phyloP scores from a whole-genome alignment of 2,329 filamentous ascomycete species.

The Cercospora zeina region DNA sequence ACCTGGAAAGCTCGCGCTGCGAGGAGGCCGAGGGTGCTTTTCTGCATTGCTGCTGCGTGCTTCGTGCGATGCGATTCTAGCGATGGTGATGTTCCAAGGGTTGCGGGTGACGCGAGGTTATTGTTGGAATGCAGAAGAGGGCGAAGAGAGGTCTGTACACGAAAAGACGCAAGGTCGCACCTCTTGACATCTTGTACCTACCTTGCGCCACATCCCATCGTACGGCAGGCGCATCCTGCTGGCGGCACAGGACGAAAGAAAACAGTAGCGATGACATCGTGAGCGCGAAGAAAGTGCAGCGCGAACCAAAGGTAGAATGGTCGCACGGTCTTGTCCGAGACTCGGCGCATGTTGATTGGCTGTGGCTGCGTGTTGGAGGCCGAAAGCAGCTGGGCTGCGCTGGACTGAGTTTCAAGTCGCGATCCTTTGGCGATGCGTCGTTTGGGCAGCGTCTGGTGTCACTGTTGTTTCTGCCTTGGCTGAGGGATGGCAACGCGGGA shows the following conservation, averaged over 20 bases:
- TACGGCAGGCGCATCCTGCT: not conserved
- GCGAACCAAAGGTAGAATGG: not conserved
- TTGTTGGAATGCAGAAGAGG: not conserved
- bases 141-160: not conserved
- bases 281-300: not conserved
- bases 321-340: not conserved
- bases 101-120: not conserved
- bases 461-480: not conserved
- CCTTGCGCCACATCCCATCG: not conserved
- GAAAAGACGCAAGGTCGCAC: not conserved
- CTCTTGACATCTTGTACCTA: not conserved
- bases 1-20: slow-evolving; percentile 20
- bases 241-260: not conserved
- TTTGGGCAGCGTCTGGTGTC: not conserved
- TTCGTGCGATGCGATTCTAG: not conserved
- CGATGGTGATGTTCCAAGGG: not conserved
- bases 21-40: slow-evolving; percentile 13
- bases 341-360: not conserved
- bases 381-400: not conserved
- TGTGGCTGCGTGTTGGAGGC: not conserved
- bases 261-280: not conserved
- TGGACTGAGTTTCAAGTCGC: not conserved
- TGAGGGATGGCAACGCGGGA: not conserved
- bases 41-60: slow-evolving; percentile 7
- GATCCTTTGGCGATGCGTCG: not conserved